Percentiles rank a stretch among this genome's conserved stretches.
Evolutionary conservation across 768 basidiomycete species (phyloP).

Genomic region (Mycena amicta): DNA sequence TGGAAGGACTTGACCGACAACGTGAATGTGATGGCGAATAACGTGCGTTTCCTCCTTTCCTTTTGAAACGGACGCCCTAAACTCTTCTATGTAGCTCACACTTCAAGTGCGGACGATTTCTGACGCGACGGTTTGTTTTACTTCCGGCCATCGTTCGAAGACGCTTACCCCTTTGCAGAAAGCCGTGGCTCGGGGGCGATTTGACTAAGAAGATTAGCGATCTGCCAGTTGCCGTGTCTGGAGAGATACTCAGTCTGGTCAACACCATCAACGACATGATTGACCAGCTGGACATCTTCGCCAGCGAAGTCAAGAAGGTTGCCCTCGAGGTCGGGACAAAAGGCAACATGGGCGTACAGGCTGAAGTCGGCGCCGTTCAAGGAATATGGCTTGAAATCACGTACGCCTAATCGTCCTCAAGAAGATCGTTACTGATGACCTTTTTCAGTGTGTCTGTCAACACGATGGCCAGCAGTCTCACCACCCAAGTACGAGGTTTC

Average conservation of each 20-base stretch:
- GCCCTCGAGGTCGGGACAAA: slow-evolving; percentile 97
- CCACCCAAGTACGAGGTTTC: slow-evolving; percentile 98
- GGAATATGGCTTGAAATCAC: slow-evolving; percentile 99
- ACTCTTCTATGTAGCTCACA: slow-evolving; percentile 67
- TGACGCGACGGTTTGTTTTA: slow-evolving; percentile 74
- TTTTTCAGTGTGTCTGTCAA: slow-evolving; percentile 83
- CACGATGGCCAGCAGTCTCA: slow-evolving; percentile 95
- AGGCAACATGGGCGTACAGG: slow-evolving; percentile 97
- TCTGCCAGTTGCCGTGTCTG: slow-evolving; percentile 73
- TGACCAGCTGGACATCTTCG: slow-evolving; percentile 59
- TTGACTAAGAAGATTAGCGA: slow-evolving; percentile 92
- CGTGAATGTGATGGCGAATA: slow-evolving; percentile 94
- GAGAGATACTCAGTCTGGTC: slow-evolving; percentile 94
- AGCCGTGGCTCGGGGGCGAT: slow-evolving; percentile 92
- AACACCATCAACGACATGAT: slow-evolving; percentile 95
- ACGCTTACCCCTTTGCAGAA: slow-evolving; percentile 39
- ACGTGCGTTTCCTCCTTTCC: slow-evolving; percentile 45
- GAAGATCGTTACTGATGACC: too few species aligned
- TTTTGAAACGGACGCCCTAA: too few species aligned
- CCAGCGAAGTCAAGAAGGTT: slow-evolving; percentile 83
- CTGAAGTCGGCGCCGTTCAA: slow-evolving; percentile 94
- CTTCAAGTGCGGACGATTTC: slow-evolving; percentile 93
- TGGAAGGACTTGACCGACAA: slow-evolving; percentile 98
- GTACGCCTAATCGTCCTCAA: slow-evolving; percentile 52
- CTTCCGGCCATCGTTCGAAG: neutral